phyloP scores from a whole-genome alignment of 345 rosid species.

The Barbarea vulgaris region DNA sequence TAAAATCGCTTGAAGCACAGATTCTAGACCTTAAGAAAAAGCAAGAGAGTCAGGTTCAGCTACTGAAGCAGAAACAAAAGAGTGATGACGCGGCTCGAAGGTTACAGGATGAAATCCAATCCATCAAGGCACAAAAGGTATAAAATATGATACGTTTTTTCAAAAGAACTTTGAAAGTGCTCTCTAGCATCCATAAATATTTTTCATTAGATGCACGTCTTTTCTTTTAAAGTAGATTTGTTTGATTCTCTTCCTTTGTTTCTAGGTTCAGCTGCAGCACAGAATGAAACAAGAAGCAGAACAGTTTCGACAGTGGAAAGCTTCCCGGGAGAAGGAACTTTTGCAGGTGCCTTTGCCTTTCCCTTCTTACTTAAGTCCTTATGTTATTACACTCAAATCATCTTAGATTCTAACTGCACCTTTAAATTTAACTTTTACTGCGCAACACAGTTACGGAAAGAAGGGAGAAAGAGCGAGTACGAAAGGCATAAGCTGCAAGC shows the following conservation, averaged over 20 bases:
- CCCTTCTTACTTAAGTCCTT: constrained; percentile 3
- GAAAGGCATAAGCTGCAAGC: constrained; percentile 98
- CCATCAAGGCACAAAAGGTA: constrained; percentile 95
- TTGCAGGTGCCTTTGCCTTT: constrained; percentile 61
- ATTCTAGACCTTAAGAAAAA: constrained; percentile 94
- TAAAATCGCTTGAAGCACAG: constrained; percentile 88
- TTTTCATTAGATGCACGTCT: not conserved
- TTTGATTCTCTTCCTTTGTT: constrained; percentile 20
- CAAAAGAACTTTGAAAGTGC: too few relatives aligned
- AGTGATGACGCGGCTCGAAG: constrained; percentile 93
- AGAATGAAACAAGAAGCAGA: constrained; percentile 98
- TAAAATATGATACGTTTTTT: not conserved
- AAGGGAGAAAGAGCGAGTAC: constrained; percentile 95
- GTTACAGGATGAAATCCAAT: constrained; percentile 94
- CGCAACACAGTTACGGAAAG: constrained; percentile 77
- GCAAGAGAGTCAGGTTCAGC: constrained; percentile 96
- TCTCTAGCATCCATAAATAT: too few relatives aligned
- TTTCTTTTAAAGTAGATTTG: constrained; percentile 19
- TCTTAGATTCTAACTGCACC: constrained; percentile 11
- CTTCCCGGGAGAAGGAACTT: constrained; percentile 91
- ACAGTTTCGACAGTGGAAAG: constrained; percentile 98
- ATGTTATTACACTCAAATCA: too few relatives aligned
- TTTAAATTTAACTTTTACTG: not conserved
- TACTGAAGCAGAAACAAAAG: constrained; percentile 92
- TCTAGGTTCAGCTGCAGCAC: constrained; percentile 93